Evolutionary conservation across 768 basidiomycete species (phyloP).

Genomic region (Psilocybe sp.): DNA sequence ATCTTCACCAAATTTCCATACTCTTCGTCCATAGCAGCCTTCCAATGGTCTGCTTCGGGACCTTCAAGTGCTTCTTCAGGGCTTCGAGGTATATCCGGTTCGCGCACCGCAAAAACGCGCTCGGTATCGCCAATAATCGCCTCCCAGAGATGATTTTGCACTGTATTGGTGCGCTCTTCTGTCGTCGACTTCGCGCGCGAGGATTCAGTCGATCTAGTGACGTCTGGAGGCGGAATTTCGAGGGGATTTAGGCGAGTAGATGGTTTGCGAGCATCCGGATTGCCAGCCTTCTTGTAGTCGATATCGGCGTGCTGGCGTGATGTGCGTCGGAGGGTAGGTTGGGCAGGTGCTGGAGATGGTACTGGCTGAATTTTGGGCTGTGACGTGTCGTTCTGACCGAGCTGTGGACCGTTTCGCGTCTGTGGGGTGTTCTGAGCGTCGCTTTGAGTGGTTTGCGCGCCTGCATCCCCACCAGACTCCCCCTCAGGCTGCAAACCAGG

Average conservation of each 20-base stretch:
- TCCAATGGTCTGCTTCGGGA: constrained; percentile 16
- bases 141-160: background rate
- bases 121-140: background rate
- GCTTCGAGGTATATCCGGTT: background rate
- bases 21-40: constrained; percentile 23
- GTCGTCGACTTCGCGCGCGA: background rate
- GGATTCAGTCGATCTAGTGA: constrained; percentile 7
- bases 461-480: constrained; percentile 1
- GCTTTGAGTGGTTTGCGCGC: background rate
- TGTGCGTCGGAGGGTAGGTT: background rate
- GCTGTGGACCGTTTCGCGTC: background rate
- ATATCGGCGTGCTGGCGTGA: background rate
- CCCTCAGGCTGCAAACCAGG: constrained; percentile 13
- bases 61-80: constrained; percentile 5
- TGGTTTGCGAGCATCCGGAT: constrained; percentile 5
- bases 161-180: background rate
- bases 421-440: background rate
- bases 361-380: background rate
- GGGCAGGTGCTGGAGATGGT: background rate
- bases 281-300: constrained; percentile 5
- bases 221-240: background rate
- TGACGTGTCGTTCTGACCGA: background rate
- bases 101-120: background rate
- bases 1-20: constrained; percentile 22
- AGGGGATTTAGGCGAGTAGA: background rate